A percentile compares a stretch with the other conserved stretches of the same genome.
These are phyloP conservation scores for Talaromyces pinophilus DNA, from an alignment of 2,329 filamentous ascomycete species.

Conservation along the genomic window DNA sequence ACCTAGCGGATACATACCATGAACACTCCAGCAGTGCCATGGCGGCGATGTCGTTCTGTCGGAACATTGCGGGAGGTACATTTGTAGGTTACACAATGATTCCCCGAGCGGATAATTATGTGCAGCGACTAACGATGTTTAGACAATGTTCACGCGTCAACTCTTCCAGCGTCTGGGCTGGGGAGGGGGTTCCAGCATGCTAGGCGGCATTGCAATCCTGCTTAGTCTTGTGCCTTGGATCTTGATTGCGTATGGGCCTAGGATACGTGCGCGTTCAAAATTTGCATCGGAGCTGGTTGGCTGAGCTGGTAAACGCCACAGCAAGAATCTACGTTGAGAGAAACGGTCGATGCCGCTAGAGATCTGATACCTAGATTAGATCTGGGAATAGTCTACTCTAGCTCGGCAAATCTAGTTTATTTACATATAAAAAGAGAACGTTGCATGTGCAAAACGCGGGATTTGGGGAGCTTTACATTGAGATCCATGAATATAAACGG, in stretches of 20 bases:
- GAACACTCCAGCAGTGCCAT: slow-evolving; percentile 67
- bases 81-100: not conserved
- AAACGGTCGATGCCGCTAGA: too few relatives aligned
- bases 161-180: not conserved
- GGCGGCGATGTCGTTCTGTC: slow-evolving; percentile 4
- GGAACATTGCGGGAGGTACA: not conserved
- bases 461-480: too few relatives aligned
- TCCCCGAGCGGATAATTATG: not conserved
- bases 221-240: slow-evolving; percentile 7
- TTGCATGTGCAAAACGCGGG: too few relatives aligned
- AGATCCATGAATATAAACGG: too few relatives aligned
- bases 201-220: slow-evolving; percentile 1
- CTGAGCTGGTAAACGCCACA: not conserved
- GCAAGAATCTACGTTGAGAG: too few relatives aligned
- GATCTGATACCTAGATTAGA: too few relatives aligned
- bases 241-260: not conserved
- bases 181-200: not conserved
- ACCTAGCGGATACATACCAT: slow-evolving; percentile 79
- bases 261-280: not conserved
- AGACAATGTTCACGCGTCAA: not conserved
- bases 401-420: too few relatives aligned
- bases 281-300: slow-evolving; percentile 1
- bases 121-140: not conserved
- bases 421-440: too few relatives aligned
- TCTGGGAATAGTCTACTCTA: too few relatives aligned